Conservation (phyloP, 2,329 filamentous ascomycete species). For the Talaromyces marneffei region DNA sequence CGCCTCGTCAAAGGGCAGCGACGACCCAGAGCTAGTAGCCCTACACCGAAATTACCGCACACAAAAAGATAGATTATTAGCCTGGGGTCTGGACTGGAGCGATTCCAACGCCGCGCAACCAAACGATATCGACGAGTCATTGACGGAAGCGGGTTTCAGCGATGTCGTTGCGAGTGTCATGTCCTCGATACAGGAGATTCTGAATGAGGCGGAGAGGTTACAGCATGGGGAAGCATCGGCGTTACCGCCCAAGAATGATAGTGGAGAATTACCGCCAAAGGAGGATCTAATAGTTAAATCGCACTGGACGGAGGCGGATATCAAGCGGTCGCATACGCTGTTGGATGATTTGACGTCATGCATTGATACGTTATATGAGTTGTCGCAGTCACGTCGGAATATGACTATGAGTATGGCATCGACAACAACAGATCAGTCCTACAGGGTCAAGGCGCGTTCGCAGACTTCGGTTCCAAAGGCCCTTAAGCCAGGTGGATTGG, state of each 20-base stretch:
- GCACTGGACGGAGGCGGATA: slow-evolving; percentile 47
- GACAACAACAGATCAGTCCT: slow-evolving; percentile 21
- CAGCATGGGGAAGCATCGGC: slow-evolving; percentile 42
- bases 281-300: slow-evolving; percentile 23
- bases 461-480: slow-evolving; percentile 23
- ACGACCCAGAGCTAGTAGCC: slow-evolving; percentile 49
- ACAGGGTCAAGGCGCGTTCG: slow-evolving; percentile 22
- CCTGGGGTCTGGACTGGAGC: slow-evolving; percentile 63
- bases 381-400: slow-evolving; percentile 53
- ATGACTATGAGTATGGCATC: slow-evolving; percentile 36
- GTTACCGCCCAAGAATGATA: slow-evolving; percentile 32
- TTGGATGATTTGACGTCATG: slow-evolving; percentile 56
- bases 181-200: slow-evolving; percentile 57
- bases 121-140: slow-evolving; percentile 57
- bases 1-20: slow-evolving; percentile 41
- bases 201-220: slow-evolving; percentile 57
- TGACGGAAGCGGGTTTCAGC: slow-evolving; percentile 57
- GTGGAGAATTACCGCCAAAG: slow-evolving; percentile 25
- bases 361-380: slow-evolving; percentile 60
- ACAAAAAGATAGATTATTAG: slow-evolving; percentile 58
- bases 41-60: slow-evolving; percentile 57
- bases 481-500: slow-evolving; percentile 22
- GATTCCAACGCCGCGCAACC: slow-evolving; percentile 53
- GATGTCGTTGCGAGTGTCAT: slow-evolving; percentile 61
- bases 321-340: slow-evolving; percentile 52